Evolutionary conservation across 2,329 filamentous ascomycete genomes (phyloP), one percentile per base, ranked within the genome.

Genomic region (Didymella pinodella): DNA sequence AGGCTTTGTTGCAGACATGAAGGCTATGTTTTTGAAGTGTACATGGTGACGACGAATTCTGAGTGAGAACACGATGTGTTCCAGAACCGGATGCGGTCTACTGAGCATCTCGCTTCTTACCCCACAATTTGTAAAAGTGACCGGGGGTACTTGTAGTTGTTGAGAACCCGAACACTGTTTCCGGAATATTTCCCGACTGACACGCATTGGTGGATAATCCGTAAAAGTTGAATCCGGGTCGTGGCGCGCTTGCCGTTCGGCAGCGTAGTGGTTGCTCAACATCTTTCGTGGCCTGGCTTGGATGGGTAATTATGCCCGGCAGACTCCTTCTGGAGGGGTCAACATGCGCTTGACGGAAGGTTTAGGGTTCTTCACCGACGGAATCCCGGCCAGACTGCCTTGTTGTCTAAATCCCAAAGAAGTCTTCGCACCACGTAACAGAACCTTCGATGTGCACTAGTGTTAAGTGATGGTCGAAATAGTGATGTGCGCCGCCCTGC

Each of bases 101-200:
- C 16, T 31, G 31, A 28, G 22, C 8, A 38, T 10, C 7, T 6
- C 8, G 22, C 4, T n/a, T 7, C 4, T 18, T 64, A 63, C 55
- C 61, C 65, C 59, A 65, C 61, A 54, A 63, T 66, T 59, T 65
- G 62, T 68, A 64, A 63, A 57, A 43, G n/a, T 49, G 58, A 59
- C 61, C 48, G 32, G 54, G 52, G 49, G 44, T 57, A 45, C 58
- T 55, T 45, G 62, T 56, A 56, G 59, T 40, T 49, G 49, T 34
- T 56, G 45, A 25, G 40, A 59, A 62, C 53, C 36, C 50, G 50
- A n/a, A 56, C 6, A 38, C 48, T 22, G 45, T 22, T 34, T 43
- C 52, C 55, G 61, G 56, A 20, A 53, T 4, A 6, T n/a, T 8
- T 31, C 26, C 26, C 12, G 43, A 7, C 11, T 28, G 7, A 8